Conservation (phyloP, 2,329 filamentous ascomycete genomes). For the Fusarium sp. region DNA sequence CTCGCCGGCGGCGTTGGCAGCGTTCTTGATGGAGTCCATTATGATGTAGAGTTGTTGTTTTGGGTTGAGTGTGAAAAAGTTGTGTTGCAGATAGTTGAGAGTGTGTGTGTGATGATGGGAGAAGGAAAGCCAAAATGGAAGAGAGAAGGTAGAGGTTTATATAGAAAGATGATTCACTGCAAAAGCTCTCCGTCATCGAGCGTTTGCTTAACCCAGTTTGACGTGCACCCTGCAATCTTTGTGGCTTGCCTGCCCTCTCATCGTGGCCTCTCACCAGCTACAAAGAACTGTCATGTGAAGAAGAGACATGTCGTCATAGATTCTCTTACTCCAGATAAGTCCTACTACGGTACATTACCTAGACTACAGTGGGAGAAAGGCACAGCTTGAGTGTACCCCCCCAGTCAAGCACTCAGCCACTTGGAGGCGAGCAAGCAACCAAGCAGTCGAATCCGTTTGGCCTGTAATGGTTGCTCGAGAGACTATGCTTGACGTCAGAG, state of each 20-base stretch:
- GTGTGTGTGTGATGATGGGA: constrained; percentile 25
- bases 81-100: constrained; percentile 9
- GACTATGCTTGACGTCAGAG: constrained; percentile 30
- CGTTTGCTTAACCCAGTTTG: constrained; percentile 15
- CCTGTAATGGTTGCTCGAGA: constrained; percentile 29
- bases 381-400: constrained; percentile 3
- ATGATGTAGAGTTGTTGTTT: constrained; percentile 41
- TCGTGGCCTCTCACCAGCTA: constrained; percentile 1
- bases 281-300: constrained; percentile 33
- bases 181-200: constrained; percentile 18
- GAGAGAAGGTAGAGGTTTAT: constrained; percentile 30
- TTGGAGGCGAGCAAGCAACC: constrained; percentile 4
- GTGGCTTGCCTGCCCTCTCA: neutral
- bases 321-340: constrained; percentile 14
- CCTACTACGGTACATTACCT: constrained; percentile 12
- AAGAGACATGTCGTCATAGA: constrained; percentile 36
- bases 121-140: neutral
- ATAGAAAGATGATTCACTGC: constrained; percentile 24
- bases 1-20: constrained; percentile 73
- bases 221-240: constrained; percentile 1
- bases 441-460: constrained; percentile 6
- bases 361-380: neutral
- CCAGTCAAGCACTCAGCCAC: constrained; percentile 4
- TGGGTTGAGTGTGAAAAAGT: constrained; percentile 4
- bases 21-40: constrained; percentile 67